Conservation (phyloP, 2,329 filamentous ascomycete species). For the Exophiala oligosperma region DNA sequence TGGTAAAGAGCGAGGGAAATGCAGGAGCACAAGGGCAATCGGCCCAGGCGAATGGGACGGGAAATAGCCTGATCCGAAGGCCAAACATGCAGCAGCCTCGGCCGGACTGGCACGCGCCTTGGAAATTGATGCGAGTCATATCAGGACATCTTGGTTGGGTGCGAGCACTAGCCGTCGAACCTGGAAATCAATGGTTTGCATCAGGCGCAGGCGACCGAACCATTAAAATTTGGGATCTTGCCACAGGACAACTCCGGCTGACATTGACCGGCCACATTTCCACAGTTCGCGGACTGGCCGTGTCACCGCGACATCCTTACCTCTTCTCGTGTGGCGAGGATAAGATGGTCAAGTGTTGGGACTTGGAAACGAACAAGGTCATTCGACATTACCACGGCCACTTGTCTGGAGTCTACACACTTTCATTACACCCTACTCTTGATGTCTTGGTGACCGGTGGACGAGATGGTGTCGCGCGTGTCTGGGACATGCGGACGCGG, state of each 20-base stretch:
- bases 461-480: constrained; percentile 87
- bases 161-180: constrained; percentile 82
- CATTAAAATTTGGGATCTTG: constrained; percentile 98
- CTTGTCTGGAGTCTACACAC: constrained; percentile 89
- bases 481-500: constrained; percentile 98
- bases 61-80: constrained; percentile 56
- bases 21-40: constrained; percentile 40
- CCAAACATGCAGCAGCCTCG: constrained; percentile 67
- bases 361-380: constrained; percentile 98
- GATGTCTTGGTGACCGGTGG: constrained; percentile 95
- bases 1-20: constrained; percentile 49
- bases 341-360: constrained; percentile 99
- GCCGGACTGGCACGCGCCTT: constrained; percentile 95
- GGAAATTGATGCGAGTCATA: constrained; percentile 98
- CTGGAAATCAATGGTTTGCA: constrained; percentile 96
- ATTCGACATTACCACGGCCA: constrained; percentile 98
- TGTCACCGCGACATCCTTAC: constrained; percentile 92
- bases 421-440: constrained; percentile 89
- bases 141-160: constrained; percentile 97
- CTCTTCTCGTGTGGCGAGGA: constrained; percentile 97
- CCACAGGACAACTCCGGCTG: constrained; percentile 77
- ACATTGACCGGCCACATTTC: constrained; percentile 94
- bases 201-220: constrained; percentile 93
- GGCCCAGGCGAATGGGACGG: constrained; percentile 37
- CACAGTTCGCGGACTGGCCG: constrained; percentile 85